A percentile compares a stretch with the other conserved stretches of the same genome.
phyloP scores from a whole-genome alignment of 495 filamentous ascomycete genomes.

The Trichoderma virens region DNA sequence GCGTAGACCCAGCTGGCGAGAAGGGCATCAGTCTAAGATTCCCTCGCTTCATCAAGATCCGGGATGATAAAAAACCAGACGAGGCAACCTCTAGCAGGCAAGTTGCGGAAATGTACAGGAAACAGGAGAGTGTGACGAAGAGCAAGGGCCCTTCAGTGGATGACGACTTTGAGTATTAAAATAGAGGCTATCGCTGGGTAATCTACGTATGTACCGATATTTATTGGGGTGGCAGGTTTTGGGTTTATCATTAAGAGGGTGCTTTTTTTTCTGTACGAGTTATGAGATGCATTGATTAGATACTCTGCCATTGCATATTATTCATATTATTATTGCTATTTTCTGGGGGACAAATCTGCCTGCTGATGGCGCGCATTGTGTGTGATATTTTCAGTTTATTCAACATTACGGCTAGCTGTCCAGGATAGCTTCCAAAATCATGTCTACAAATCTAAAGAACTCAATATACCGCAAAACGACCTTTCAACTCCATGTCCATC shows the following conservation, averaged over 20 bases:
- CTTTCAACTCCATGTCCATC: background rate
- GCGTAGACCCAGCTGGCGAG: slow-evolving; percentile 57
- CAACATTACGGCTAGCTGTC: background rate
- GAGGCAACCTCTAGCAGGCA: slow-evolving; percentile 75
- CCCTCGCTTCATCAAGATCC: slow-evolving; percentile 78
- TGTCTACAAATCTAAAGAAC: background rate
- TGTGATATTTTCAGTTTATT: background rate
- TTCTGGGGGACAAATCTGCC: background rate
- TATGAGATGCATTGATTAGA: background rate
- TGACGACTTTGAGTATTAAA: slow-evolving; percentile 96
- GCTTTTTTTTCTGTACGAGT: background rate
- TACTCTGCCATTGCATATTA: background rate
- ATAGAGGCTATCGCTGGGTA: background rate
- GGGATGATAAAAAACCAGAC: slow-evolving; percentile 93
- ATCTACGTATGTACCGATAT: background rate
- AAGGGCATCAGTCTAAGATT: slow-evolving; percentile 89
- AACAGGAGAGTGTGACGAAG: slow-evolving; percentile 77
- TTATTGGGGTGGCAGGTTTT: background rate
- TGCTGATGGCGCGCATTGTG: background rate
- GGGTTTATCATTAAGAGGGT: background rate
- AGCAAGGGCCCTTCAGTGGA: slow-evolving; percentile 76
- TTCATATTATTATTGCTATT: no score
- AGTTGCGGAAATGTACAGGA: slow-evolving; percentile 93
- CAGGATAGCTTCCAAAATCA: background rate
- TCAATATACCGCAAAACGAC: no score